A percentile compares a stretch with the other conserved stretches of the same genome.
Evolutionary conservation across 345 rosid species (phyloP).

Genomic region (Rhizophora mangle): DNA sequence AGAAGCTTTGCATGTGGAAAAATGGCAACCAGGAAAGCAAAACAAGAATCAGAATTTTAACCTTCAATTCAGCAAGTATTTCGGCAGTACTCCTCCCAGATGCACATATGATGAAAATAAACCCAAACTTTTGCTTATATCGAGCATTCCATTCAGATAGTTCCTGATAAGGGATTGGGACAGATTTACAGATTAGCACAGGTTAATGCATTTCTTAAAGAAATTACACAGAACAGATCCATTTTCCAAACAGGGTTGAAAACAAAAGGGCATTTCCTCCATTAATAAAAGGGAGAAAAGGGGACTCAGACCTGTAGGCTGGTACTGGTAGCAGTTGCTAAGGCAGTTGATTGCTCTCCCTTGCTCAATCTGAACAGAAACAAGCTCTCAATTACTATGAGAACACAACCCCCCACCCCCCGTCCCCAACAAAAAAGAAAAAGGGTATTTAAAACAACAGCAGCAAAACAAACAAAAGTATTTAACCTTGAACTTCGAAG

Average conservation of each 20-base stretch:
- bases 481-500: no score
- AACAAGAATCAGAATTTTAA: constrained; percentile 15
- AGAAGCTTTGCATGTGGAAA: background rate
- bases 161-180: constrained; percentile 38
- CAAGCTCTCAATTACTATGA: background rate
- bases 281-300: background rate
- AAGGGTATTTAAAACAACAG: background rate
- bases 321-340: constrained; percentile 69
- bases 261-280: background rate
- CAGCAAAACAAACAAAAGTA: no score
- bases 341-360: constrained; percentile 83
- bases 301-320: constrained; percentile 49
- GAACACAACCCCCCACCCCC: no score
- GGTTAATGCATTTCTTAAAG: background rate
- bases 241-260: no score
- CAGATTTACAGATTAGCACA: background rate
- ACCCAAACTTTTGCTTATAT: constrained; percentile 66
- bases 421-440: background rate
- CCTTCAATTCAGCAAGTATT: constrained; percentile 79
- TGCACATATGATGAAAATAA: constrained; percentile 74
- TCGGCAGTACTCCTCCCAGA: constrained; percentile 69
- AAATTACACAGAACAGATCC: no score
- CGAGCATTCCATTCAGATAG: constrained; percentile 66
- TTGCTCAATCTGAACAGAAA: constrained; percentile 49
- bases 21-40: background rate